Base-by-base conservation (phyloP, 495 filamentous ascomycete genomes). In the Neurospora sp. region DNA sequence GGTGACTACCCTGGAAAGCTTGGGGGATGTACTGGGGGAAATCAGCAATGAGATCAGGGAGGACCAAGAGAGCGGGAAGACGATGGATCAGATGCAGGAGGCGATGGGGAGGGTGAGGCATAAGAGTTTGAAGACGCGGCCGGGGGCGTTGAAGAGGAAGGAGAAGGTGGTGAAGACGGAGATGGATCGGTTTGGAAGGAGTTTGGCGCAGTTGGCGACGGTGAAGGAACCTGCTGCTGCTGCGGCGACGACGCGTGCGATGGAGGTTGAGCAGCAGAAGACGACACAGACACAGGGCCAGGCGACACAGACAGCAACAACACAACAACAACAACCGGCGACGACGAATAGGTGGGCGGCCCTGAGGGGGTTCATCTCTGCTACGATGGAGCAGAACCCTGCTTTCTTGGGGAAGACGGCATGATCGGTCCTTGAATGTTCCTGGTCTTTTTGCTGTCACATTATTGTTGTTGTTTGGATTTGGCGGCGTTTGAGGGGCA, bases 111-210 rank as follows among this genome's bases (percentile, higher is more conserved):
- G 88, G 74, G 87, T 92, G 70, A 85, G 88, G 73, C 89, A 90
- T 59, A 90, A 89, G 82, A 93, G 89, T 66, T 75, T 98, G 71
- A 90, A 87, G 78, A 88, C 85, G 70, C 82, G 90, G 69, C 92
- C 92, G 0, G 94, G 95, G 0, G 93, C 93, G 16, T 84, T 93
- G 84, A 97, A 94, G 87, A 85, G 88, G 75, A 94, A 91, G 82
- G 93, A 94, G 80, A 89, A 88, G 80, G 48, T 97, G 38, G 91
- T 96, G 70, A 88, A 83, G 80, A 81, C 85, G 75, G 95, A 98
- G 86, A 89, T 91, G 79, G 89, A 93, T 81, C 85, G 94, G 73
- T 97, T 97, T 78, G 89, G 87, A 72, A 87, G 84, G 81, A 97
- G 94, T 81, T 82, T 98, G 85, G 94, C 91, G 46, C 85, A 89